Conservation (phyloP, 306 rosid species). For the Canavalia ensiformis region DNA sequence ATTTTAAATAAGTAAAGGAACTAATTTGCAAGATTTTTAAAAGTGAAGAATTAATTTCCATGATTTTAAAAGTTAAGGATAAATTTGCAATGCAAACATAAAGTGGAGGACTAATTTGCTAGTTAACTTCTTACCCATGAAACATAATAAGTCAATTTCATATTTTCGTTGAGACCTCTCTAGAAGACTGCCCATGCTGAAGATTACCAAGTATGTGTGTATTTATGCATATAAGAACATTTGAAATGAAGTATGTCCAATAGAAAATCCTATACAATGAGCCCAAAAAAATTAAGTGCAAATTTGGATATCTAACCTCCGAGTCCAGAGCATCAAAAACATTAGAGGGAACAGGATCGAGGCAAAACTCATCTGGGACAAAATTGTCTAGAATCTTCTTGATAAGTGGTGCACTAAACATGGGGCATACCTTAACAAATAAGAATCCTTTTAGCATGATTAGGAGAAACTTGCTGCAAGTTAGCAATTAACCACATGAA, state of each 20-base stretch:
- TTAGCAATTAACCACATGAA: slow-evolving; percentile 12
- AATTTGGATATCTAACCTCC: slow-evolving; percentile 58
- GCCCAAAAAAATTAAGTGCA: not conserved
- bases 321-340: slow-evolving; percentile 69
- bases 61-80: too few species aligned
- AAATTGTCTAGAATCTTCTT: slow-evolving; percentile 69
- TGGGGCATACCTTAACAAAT: slow-evolving; percentile 78
- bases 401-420: slow-evolving; percentile 68
- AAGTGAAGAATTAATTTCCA: too few species aligned
- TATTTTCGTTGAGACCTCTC: not conserved
- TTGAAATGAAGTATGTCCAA: not conserved
- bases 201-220: not conserved
- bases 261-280: not conserved
- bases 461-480: slow-evolving; percentile 1
- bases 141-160: not conserved
- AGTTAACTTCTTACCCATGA: not conserved
- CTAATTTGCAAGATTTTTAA: too few species aligned
- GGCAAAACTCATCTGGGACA: slow-evolving; percentile 81
- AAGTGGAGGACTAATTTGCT: too few species aligned
- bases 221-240: not conserved
- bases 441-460: slow-evolving; percentile 23
- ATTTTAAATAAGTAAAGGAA: too few species aligned
- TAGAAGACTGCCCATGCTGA: not conserved
- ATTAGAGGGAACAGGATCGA: slow-evolving; percentile 71
- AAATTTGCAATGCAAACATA: too few species aligned